Evolutionary conservation across 352 stramenopile genomes (phyloP).

Genomic region (Stramenopiles sp.): DNA sequence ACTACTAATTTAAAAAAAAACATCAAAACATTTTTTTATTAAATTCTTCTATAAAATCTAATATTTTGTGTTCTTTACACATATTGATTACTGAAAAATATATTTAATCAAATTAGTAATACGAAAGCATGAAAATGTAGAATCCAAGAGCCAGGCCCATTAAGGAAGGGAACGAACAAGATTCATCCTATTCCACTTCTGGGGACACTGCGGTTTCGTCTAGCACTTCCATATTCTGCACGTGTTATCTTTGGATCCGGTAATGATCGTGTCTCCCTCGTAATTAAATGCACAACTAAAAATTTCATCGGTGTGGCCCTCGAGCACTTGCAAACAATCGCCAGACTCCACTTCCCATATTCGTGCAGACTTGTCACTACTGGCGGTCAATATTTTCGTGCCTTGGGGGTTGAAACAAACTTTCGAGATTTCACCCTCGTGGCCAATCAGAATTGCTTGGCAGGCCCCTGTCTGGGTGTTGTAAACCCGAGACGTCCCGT

Average conservation of each 20-base stretch:
- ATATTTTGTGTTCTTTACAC: no score
- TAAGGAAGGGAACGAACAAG: no score
- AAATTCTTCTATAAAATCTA: no score
- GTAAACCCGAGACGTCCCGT: constrained; percentile 78
- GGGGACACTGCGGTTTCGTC: no score
- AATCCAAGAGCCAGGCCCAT: no score
- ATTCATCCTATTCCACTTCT: no score
- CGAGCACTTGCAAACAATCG: constrained; percentile 76
- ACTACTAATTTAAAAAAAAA: no score
- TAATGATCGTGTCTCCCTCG: constrained; percentile 86
- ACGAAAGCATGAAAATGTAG: no score
- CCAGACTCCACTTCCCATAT: constrained; percentile 76
- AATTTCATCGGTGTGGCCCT: constrained; percentile 89
- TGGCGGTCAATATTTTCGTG: constrained; percentile 75
- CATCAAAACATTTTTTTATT: no score
- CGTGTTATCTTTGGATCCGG: constrained; percentile 53
- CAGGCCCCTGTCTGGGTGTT: constrained; percentile 85
- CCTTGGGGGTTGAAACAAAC: constrained; percentile 72
- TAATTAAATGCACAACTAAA: constrained; percentile 91
- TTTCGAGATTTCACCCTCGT: constrained; percentile 84
- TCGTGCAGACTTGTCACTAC: constrained; percentile 69
- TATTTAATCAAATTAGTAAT: no score
- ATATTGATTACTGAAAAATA: no score
- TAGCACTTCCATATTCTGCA: constrained; percentile 47
- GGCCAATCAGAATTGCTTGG: constrained; percentile 75